Base-by-base conservation (phyloP, 768 basidiomycete species). In the Hypholoma fasciculare region DNA sequence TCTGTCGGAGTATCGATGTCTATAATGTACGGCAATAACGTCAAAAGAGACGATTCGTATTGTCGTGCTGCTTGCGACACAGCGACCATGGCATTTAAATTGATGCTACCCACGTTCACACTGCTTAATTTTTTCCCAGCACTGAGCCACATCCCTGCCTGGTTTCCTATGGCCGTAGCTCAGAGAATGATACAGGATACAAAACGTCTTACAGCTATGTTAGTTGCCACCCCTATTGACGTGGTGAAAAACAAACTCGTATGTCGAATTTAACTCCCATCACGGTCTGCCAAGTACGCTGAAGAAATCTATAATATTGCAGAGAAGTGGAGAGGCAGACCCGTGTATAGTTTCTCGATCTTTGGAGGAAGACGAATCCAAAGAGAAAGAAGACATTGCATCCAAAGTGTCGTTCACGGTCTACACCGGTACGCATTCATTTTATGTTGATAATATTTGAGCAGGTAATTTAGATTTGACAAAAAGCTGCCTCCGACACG, bases 1-100 rank as follows among this genome's bases (percentile, higher is more conserved):
- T 54, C 69, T 5, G 69, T 69, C 11, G 65, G 68, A 8, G 69
- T 72, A 8, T 70, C 75, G 46, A 70, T 78, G 69, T 67, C 69
- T 1, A 66, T 72, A 12, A 69, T 75, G 26, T 78, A 78, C 27
- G 75, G 75, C n/a, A 72, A 76, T 50, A 63, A 70, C 16, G 69
- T 75, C 39, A 58, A 67, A 23, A 59, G 65, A 30, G 62, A 66
- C 4, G 78, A 79, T 54, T 66, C 69, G 12, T 76, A 76, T 56
- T 66, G 78, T 30, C 60, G 63, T 2, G 64, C 69, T 11, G 73
- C 74, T 1, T 71, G 76, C 60, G 64, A 56, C 27, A 73, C 53
- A 11, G 23, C 53, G 17, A 17, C 20, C 20, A 12, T 51, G 14
- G 54, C 57, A 16, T 48, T 52, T 44, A 40, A 43, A 14, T 17